These are phyloP conservation scores for Exophiala viscosa DNA, from an alignment of 2,329 filamentous ascomycete genomes.

Conservation along the genomic window DNA sequence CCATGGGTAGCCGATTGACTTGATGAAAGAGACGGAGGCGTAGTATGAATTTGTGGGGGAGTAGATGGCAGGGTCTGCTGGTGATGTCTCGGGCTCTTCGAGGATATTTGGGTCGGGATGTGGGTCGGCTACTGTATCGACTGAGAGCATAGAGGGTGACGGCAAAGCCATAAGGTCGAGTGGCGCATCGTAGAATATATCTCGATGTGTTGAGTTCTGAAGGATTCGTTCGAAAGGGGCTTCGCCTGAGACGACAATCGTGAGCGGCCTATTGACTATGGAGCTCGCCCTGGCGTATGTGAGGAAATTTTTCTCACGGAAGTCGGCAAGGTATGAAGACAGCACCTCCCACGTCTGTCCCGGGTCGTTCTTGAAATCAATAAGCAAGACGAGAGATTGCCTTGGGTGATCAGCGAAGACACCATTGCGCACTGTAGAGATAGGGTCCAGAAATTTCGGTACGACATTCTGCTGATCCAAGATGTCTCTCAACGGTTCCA, in stretches of 20 bases:
- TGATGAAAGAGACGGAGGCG: slow-evolving; percentile 51
- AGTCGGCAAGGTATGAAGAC: slow-evolving; percentile 40
- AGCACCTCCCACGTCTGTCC: slow-evolving; percentile 36
- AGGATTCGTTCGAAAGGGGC: slow-evolving; percentile 47
- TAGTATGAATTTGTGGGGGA: slow-evolving; percentile 54
- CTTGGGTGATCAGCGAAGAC: slow-evolving; percentile 49
- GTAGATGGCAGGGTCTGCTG: slow-evolving; percentile 32
- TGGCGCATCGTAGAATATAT: slow-evolving; percentile 56
- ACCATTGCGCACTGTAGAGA: slow-evolving; percentile 36
- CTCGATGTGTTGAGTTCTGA: slow-evolving; percentile 46
- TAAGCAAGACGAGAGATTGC: slow-evolving; percentile 50
- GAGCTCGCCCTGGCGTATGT: slow-evolving; percentile 48
- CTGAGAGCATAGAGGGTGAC: neutral
- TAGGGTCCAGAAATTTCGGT: slow-evolving; percentile 31
- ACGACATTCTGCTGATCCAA: slow-evolving; percentile 48
- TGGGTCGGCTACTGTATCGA: neutral
- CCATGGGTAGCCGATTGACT: slow-evolving; percentile 34
- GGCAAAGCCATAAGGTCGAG: slow-evolving; percentile 35
- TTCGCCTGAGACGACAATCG: slow-evolving; percentile 52
- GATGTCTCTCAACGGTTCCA: slow-evolving; percentile 49
- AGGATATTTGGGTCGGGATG: neutral
- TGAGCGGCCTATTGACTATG: slow-evolving; percentile 41
- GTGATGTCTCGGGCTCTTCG: neutral
- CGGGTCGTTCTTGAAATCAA: slow-evolving; percentile 49
- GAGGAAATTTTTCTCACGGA: slow-evolving; percentile 49